These are phyloP conservation scores for Penicillium sp. DNA, from an alignment of 2,329 filamentous ascomycete genomes.

Conservation along the genomic window DNA sequence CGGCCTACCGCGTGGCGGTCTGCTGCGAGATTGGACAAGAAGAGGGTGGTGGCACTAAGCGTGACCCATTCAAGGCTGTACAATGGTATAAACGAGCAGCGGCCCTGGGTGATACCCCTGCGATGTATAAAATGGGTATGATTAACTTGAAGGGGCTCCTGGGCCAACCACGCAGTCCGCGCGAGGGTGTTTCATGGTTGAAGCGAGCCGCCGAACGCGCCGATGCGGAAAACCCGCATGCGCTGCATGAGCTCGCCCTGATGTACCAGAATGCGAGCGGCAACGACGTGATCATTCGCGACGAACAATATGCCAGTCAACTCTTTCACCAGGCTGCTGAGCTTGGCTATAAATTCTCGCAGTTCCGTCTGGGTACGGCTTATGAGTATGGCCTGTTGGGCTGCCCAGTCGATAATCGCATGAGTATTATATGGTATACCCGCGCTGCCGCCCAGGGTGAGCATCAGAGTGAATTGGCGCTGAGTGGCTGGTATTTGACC, in stretches of 20 bases:
- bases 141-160: constrained; percentile 90
- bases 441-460: constrained; percentile 89
- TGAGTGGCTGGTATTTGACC: constrained; percentile 94
- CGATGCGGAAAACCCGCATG: constrained; percentile 89
- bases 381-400: constrained; percentile 89
- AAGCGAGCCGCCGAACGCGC: constrained; percentile 90
- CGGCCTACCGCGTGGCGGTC: constrained; percentile 92
- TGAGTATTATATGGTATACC: constrained; percentile 93
- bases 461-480: constrained; percentile 84
- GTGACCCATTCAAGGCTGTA: constrained; percentile 89
- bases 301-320: constrained; percentile 78
- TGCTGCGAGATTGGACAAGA: constrained; percentile 97
- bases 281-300: constrained; percentile 75
- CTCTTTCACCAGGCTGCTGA: constrained; percentile 85
- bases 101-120: constrained; percentile 83
- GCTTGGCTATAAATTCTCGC: constrained; percentile 91
- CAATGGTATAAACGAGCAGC: constrained; percentile 98
- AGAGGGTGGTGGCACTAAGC: constrained; percentile 88
- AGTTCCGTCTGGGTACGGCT: constrained; percentile 84
- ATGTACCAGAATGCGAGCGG: constrained; percentile 61
- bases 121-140: constrained; percentile 99
- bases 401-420: constrained; percentile 77
- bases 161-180: constrained; percentile 79
- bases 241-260: constrained; percentile 80
- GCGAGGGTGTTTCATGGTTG: constrained; percentile 88